Evolutionary conservation across 768 basidiomycete species (phyloP).

Genomic region (Coprinopsis sp.): DNA sequence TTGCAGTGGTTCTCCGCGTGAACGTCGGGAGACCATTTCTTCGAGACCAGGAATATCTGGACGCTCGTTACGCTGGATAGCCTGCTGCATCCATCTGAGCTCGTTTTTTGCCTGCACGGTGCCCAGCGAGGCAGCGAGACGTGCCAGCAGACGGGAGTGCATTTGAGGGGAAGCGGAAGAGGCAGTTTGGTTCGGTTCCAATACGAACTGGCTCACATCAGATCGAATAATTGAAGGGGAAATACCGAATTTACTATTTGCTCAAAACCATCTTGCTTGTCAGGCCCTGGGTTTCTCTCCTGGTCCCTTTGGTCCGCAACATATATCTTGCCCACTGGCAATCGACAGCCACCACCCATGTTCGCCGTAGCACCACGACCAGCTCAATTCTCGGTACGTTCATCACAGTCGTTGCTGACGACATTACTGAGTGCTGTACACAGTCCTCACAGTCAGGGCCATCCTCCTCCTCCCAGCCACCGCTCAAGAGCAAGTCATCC

Average conservation of each 20-base stretch:
- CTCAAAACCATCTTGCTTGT: too few species aligned
- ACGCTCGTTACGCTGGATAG: slow-evolving; percentile 14
- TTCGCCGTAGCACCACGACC: slow-evolving; percentile 35
- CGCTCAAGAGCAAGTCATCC: slow-evolving; percentile 35
- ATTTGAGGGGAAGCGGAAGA: slow-evolving; percentile 17
- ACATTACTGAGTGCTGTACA: slow-evolving; percentile 22
- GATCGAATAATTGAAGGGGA: slow-evolving; percentile 15
- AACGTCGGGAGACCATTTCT: slow-evolving; percentile 54
- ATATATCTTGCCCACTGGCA: slow-evolving; percentile 18
- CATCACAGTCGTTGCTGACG: slow-evolving; percentile 38
- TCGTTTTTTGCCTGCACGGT: slow-evolving; percentile 34
- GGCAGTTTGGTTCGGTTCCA: slow-evolving; percentile 16
- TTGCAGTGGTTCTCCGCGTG: slow-evolving; percentile 75
- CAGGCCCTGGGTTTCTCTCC: slow-evolving; percentile 17
- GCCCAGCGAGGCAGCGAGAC: slow-evolving; percentile 29
- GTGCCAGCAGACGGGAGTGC: slow-evolving; percentile 22
- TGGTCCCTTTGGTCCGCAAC: slow-evolving; percentile 27
- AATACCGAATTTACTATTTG: too few species aligned
- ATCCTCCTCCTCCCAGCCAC: slow-evolving; percentile 25
- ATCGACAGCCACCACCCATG: slow-evolving; percentile 23
- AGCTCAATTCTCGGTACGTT: slow-evolving; percentile 23
- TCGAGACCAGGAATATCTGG: slow-evolving; percentile 20
- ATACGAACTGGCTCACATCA: slow-evolving; percentile 3
- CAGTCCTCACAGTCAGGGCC: slow-evolving; percentile 42
- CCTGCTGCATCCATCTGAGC: slow-evolving; percentile 40